A percentile compares a stretch with the other conserved stretches of the same genome.
Conservation (phyloP, 2,329 filamentous ascomycete genomes). For the Pyrenochaeta sp. region DNA sequence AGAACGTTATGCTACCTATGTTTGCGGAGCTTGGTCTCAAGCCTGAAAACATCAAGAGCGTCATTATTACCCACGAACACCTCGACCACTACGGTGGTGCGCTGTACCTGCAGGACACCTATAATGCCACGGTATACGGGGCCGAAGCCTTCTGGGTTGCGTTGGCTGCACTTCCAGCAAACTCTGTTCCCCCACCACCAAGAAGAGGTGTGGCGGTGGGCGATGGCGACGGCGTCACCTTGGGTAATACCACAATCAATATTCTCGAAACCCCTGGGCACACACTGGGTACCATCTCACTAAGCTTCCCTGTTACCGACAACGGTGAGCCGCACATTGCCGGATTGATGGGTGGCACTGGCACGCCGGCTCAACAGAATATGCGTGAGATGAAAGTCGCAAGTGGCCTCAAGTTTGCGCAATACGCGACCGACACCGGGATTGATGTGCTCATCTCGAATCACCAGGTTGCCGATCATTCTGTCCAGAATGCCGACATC, state of each 20-base stretch:
- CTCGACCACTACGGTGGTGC: conserved; percentile 19
- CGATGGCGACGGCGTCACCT: conserved; percentile 2
- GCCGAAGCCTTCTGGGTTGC: conserved; percentile 13
- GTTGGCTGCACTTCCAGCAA: not conserved
- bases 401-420: not conserved
- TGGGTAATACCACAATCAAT: conserved; percentile 10
- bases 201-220: conserved; percentile 2
- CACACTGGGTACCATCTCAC: conserved; percentile 13
- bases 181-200: not conserved
- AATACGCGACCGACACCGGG: conserved; percentile 9
- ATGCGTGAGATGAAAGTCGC: conserved; percentile 9
- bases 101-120: conserved; percentile 16
- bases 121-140: conserved; percentile 6
- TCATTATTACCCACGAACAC: conserved; percentile 21
- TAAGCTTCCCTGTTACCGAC: conserved; percentile 14
- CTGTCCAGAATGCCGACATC: conserved; percentile 17
- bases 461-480: conserved; percentile 19
- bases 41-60: conserved; percentile 12
- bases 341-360: conserved; percentile 14
- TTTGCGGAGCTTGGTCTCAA: conserved; percentile 15
- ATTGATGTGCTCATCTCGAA: conserved; percentile 20
- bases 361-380: not conserved
- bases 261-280: conserved; percentile 16
- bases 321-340: conserved; percentile 13
- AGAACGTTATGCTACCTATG: conserved; percentile 9